Base-by-base conservation (phyloP, 805 yeast species). In the Yarrowia osloensis region DNA sequence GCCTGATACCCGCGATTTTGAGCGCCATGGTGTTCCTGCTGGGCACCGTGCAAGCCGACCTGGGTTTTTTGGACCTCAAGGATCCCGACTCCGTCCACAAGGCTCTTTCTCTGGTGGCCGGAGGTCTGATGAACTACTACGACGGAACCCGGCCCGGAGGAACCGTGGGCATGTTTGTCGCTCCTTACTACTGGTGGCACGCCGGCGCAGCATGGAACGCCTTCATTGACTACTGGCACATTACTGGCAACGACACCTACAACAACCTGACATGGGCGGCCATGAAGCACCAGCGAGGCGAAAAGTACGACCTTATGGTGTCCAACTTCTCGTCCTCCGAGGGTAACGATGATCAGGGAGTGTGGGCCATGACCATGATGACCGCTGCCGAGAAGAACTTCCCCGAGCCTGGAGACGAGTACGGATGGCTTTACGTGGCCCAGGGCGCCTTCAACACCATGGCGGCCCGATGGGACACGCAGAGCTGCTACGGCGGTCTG, bases 261-360 rank as follows among this genome's bases (percentile, higher is more conserved):
- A 86, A 84, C 66, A 78, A 80, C 1, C 67, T 84, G 19, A 80
- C 91, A 68, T 83, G 83, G 72, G 79, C 81, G 13, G 91, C 95
- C 17, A 73, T 91, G 71, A 76, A 82, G 67, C 84, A 82, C 73
- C 97, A 91, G 77, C 85, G 81, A 24, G 91, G 91, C 70, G 78
- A 81, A 12, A 81, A 84, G 73, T 76, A 82, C 75, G 88, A 89
- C 76, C 91, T 88, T 76, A 82, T 90, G 72, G 97, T 97, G 1
- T 77, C 86, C 50, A 91, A 90, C 78, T 96, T 91, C 76, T 83
- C 91, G 12, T 82, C 88, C 9, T 87, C 95, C 1, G 96, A 91
- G 77, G 97, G 97, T 77, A 91, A 91, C 74, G 97, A 91, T 81
- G 97, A 91, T 81, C 97, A 91, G 78, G 96, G 90, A 0, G 89